A percentile compares a stretch with the other conserved stretches of the same genome.
phyloP scores from a whole-genome alignment of 805 yeast genomes.

The Ogataea pini region DNA sequence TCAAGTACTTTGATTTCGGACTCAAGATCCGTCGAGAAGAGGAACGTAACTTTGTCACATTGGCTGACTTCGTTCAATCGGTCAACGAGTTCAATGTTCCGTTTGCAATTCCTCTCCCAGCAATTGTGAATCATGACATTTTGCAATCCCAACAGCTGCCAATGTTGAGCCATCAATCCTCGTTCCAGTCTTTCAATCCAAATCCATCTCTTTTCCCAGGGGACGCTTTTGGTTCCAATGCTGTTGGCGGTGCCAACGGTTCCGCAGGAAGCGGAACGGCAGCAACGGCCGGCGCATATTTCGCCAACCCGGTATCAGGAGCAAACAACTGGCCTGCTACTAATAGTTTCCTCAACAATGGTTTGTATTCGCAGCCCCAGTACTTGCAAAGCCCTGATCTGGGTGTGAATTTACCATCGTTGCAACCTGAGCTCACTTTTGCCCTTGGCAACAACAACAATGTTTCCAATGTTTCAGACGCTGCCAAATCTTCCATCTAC shows the following conservation, averaged over 20 bases:
- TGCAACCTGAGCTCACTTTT: conserved; percentile 11
- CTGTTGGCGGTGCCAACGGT: not conserved
- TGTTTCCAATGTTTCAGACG: no score
- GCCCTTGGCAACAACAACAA: conserved; percentile 1
- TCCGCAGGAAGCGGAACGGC: conserved; percentile 5
- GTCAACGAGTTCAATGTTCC: conserved; percentile 57
- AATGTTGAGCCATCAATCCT: conserved; percentile 13
- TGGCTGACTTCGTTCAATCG: conserved; percentile 52
- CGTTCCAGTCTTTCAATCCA: conserved; percentile 19
- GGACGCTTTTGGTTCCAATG: conserved; percentile 1
- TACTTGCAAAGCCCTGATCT: conserved; percentile 27
- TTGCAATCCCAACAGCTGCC: conserved; percentile 4
- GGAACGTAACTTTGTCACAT: conserved; percentile 49
- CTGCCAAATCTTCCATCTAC: not conserved
- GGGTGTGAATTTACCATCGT: conserved; percentile 7
- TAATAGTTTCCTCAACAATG: conserved; percentile 10
- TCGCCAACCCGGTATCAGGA: conserved; percentile 6
- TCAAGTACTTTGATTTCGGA: conserved; percentile 56
- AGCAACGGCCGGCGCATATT: conserved; percentile 4
- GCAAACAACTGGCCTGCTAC: conserved; percentile 13
- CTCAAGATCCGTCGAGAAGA: conserved; percentile 60
- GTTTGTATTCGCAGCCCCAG: conserved; percentile 27
- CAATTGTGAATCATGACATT: conserved; percentile 8
- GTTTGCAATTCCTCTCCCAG: conserved; percentile 58
- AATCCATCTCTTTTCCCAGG: conserved; percentile 18